Evolutionary conservation across 2,329 filamentous ascomycete species (phyloP).

Genomic region (Colletotrichum trifolii): DNA sequence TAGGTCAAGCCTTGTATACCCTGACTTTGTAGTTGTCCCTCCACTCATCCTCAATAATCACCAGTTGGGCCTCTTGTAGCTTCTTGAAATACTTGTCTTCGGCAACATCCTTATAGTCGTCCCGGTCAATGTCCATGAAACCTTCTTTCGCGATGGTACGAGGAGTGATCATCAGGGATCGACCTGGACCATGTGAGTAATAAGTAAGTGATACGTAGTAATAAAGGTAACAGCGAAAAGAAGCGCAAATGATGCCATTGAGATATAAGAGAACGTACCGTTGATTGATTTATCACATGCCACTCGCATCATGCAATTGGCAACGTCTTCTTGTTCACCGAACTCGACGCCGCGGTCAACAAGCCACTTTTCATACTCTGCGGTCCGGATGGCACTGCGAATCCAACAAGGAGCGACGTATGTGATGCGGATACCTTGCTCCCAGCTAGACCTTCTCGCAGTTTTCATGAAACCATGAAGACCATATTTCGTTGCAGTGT

Average conservation of each 20-base stretch:
- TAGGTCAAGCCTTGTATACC: slow-evolving; percentile 10
- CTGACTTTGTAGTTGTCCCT: slow-evolving; percentile 20
- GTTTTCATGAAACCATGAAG: slow-evolving; percentile 56
- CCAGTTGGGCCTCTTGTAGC: slow-evolving; percentile 50
- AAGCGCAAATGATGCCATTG: background rate
- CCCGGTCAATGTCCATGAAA: slow-evolving; percentile 52
- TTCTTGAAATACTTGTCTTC: slow-evolving; percentile 52
- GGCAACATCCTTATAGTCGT: slow-evolving; percentile 46
- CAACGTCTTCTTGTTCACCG: slow-evolving; percentile 47
- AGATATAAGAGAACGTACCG: slow-evolving; percentile 41
- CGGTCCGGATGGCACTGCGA: slow-evolving; percentile 48
- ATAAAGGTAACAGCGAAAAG: no score
- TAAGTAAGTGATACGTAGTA: background rate
- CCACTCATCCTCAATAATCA: slow-evolving; percentile 56
- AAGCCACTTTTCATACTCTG: slow-evolving; percentile 54
- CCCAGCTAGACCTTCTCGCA: slow-evolving; percentile 49
- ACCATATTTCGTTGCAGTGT: slow-evolving; percentile 57
- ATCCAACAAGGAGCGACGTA: slow-evolving; percentile 58
- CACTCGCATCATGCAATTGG: slow-evolving; percentile 48
- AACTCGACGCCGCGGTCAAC: slow-evolving; percentile 53
- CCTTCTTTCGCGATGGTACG: slow-evolving; percentile 51
- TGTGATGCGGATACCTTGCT: slow-evolving; percentile 58
- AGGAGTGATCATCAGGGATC: slow-evolving; percentile 53
- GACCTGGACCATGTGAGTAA: slow-evolving; percentile 42
- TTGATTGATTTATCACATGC: slow-evolving; percentile 46